Evolutionary conservation across 2,329 filamentous ascomycete species (phyloP).

Genomic region (Apiospora koreana): DNA sequence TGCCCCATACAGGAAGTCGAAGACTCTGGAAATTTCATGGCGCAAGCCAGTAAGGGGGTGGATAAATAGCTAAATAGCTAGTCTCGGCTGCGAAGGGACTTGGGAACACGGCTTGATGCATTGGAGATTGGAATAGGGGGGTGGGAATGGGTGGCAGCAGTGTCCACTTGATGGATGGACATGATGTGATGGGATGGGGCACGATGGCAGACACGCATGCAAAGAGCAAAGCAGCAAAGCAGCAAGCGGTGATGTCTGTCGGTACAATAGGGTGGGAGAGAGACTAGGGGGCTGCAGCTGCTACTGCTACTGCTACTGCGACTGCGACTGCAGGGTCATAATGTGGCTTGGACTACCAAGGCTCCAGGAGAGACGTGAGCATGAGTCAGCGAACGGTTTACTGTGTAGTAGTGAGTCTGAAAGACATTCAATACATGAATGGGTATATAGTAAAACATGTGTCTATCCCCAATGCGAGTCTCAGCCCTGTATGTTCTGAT

Average conservation of each 20-base stretch:
- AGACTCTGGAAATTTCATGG: background rate
- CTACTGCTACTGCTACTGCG: too few relatives aligned
- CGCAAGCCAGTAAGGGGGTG: background rate
- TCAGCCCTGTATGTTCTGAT: too few relatives aligned
- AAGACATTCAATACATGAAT: background rate
- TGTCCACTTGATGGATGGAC: background rate
- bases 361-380: background rate
- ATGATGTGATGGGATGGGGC: background rate
- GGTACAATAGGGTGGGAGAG: background rate
- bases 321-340: background rate
- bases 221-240: background rate
- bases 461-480: background rate
- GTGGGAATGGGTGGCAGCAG: background rate
- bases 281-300: background rate
- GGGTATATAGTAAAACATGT: background rate
- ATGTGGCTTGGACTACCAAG: background rate
- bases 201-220: background rate
- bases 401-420: constrained; percentile 2
- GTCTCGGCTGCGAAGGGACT: background rate
- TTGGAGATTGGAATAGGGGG: background rate
- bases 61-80: background rate
- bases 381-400: background rate
- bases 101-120: background rate
- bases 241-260: background rate
- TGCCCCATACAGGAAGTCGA: background rate